Conservation (phyloP, 805 yeast species). For the Metschnikowia gelsemii region DNA sequence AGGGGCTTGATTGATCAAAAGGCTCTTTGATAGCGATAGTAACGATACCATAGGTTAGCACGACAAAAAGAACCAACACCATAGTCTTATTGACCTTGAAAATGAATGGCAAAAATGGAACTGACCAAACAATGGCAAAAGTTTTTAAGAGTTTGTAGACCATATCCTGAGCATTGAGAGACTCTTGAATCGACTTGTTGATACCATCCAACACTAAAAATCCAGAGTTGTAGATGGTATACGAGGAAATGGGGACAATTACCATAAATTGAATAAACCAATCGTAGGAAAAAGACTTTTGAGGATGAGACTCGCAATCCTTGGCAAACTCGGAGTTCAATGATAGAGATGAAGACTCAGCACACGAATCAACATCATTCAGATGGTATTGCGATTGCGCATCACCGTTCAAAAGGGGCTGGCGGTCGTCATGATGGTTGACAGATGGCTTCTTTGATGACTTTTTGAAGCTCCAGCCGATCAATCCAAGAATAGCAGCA, state of each 20-base stretch:
- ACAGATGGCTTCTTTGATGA: conserved; percentile 5
- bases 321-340: conserved; percentile 21
- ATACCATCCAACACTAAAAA: conserved; percentile 60
- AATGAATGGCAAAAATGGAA: conserved; percentile 65
- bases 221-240: conserved; percentile 54
- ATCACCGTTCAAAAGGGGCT: conserved; percentile 32
- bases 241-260: conserved; percentile 63
- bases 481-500: conserved; percentile 52
- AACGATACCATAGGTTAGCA: conserved; percentile 34
- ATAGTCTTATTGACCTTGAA: conserved; percentile 62
- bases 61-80: conserved; percentile 37
- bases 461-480: conserved; percentile 42
- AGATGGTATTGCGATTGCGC: conserved; percentile 17
- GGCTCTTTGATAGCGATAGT: conserved; percentile 48
- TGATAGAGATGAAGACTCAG: conserved; percentile 26
- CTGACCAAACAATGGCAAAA: conserved; percentile 32
- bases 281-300: conserved; percentile 60
- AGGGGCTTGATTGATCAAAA: conserved; percentile 60
- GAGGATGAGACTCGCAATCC: conserved; percentile 23
- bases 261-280: conserved; percentile 77
- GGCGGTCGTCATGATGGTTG: conserved; percentile 25
- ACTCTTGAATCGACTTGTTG: conserved; percentile 71
- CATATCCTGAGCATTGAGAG: conserved; percentile 41
- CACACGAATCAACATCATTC: conserved; percentile 15
- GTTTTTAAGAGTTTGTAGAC: conserved; percentile 30